phyloP scores from a whole-genome alignment of 192 early-diverging fungal species.

The Coemansia sp. region DNA sequence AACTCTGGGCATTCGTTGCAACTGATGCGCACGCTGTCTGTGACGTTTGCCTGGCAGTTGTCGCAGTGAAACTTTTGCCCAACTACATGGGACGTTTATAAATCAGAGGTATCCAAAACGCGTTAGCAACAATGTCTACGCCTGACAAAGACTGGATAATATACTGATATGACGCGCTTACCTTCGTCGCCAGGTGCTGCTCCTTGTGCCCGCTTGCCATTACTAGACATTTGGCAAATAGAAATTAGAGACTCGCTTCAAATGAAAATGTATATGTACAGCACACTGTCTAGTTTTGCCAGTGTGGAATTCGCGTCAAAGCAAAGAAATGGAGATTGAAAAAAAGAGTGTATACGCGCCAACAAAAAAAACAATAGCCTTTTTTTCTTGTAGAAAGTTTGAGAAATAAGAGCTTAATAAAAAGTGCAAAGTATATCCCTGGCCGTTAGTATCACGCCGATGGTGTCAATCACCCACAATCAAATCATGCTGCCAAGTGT shows the following conservation, averaged over 20 bases:
- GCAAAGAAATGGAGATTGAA: neutral
- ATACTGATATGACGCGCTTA: conserved; percentile 11
- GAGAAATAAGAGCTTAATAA: neutral
- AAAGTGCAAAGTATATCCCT: neutral
- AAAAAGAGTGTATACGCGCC: conserved; percentile 4
- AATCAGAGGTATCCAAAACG: neutral
- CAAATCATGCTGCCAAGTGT: conserved; percentile 1
- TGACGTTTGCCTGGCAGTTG: conserved; percentile 86
- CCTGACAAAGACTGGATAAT: neutral
- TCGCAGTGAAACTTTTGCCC: conserved; percentile 74
- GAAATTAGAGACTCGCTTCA: conserved; percentile 8
- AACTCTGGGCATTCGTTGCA: conserved; percentile 87
- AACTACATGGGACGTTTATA: conserved; percentile 22
- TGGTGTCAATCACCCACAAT: neutral
- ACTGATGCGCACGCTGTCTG: conserved; percentile 84
- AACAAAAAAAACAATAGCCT: neutral
- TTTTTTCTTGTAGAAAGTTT: neutral
- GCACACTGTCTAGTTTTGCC: conserved; percentile 5
- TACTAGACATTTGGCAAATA: conserved; percentile 15
- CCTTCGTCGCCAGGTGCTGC: conserved; percentile 39
- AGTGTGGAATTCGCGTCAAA: conserved; percentile 2
- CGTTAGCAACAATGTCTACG: neutral
- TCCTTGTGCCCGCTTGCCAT: conserved; percentile 19
- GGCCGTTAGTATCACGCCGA: neutral
- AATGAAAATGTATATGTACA: conserved; percentile 7